Percentiles rank a stretch among this genome's conserved stretches.
phyloP scores from a whole-genome alignment of 1,284 basidiomycete species.

The Trichosporon asahii region DNA sequence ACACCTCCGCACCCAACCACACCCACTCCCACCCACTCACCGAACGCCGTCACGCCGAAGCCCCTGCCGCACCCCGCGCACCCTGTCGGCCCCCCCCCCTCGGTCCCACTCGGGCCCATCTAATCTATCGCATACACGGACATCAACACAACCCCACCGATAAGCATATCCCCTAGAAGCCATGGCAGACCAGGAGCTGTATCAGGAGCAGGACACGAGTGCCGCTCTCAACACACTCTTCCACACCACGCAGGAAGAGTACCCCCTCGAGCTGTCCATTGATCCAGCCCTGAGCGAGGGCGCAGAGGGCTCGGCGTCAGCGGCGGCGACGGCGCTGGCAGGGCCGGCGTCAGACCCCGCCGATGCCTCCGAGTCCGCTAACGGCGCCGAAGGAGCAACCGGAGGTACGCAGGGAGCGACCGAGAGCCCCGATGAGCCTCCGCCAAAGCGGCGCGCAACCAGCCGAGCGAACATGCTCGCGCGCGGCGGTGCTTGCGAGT shows the following conservation, averaged over 20 bases:
- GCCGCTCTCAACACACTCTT: constrained; percentile 23
- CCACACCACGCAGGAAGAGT: constrained; percentile 10
- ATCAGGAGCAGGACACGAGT: constrained; percentile 12
- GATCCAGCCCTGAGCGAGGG: constrained; percentile 6
- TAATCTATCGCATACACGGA: neutral
- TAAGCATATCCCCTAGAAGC: neutral
- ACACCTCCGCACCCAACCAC: constrained; percentile 37
- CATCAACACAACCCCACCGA: neutral
- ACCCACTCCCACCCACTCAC: too few relatives aligned
- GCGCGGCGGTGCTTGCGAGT: constrained; percentile 51
- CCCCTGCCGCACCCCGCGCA: constrained; percentile 58
- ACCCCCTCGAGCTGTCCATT: constrained; percentile 16
- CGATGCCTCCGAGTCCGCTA: too few relatives aligned
- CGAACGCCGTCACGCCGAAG: constrained; percentile 20
- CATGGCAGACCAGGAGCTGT: constrained; percentile 3
- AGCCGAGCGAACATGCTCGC: constrained; percentile 46
- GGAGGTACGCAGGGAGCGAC: neutral
- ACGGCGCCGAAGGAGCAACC: neutral
- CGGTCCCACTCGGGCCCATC: constrained; percentile 65
- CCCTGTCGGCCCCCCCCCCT: constrained; percentile 43
- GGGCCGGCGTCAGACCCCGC: neutral
- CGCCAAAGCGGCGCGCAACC: constrained; percentile 40
- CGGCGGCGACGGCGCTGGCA: neutral
- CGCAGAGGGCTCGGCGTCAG: neutral
- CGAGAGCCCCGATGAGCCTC: neutral